Evolutionary conservation across 2,329 filamentous ascomycete genomes (phyloP), one percentile per base, ranked within the genome.

Genomic region (Grosmannia huntii): DNA sequence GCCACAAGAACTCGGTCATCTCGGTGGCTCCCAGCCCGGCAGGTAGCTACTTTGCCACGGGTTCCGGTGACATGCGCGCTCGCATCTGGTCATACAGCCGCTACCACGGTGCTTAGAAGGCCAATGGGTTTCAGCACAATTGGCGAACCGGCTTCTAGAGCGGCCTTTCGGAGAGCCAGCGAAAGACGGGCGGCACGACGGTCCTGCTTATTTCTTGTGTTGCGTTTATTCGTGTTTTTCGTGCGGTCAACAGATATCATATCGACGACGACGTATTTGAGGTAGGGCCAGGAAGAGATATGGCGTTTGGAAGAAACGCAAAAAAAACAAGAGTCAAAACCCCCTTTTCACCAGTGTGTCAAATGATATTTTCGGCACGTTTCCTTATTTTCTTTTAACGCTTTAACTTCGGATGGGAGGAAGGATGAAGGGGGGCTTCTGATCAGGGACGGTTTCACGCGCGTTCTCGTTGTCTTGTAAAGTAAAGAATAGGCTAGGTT

Each of bases 1-100:
- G 94, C 28, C 94, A 99, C 71, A 97, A 97, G 80, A 97, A 97
- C 74, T 96, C 90, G 12, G 94, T 99, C 66, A 97, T 97, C 67
- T 96, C 91, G 3, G 94, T 99, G 56, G 92, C 94, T 1, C 94
- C 94, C 25, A 95, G 90, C 72, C 94, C 94, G 19, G 85, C 82
- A 41, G 91, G 90, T 60, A 84, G 85, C 63, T 86, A 90, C 69
- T 99, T 99, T 69, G 94, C 94, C 48, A 99, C 94, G 5, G 94
- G 94, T 62, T 96, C 91, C 65, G 94, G 94, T 66, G 94, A 99
- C 70, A 95, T 95, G 89, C 87, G 92, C 70, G 94, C 94, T 57
- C 86, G 94, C 68, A 97, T 99, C 74, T 99, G 94, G 94, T 90
- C 87, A 66, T 96, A 88, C 68, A 78, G 81, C 58, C 72, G 76